phyloP scores from a whole-genome alignment of 495 filamentous ascomycete species.

The Penicillium psychrofluorescens region DNA sequence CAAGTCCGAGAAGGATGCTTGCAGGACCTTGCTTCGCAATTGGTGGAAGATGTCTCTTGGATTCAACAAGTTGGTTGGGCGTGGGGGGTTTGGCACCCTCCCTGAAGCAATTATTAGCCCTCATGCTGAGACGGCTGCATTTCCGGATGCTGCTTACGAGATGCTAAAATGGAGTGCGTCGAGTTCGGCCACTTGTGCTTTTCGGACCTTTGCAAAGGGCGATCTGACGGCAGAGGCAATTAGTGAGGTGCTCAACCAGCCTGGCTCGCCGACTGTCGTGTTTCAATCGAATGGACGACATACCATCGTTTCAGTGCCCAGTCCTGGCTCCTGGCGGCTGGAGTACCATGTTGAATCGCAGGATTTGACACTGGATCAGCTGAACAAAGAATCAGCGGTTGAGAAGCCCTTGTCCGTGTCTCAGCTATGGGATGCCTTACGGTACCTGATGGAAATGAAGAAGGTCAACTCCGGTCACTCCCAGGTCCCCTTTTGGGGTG shows the following conservation, averaged over 20 bases:
- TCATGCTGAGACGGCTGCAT: slow-evolving; percentile 10
- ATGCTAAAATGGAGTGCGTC: slow-evolving; percentile 32
- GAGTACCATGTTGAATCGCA: slow-evolving; percentile 26
- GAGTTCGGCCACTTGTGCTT: slow-evolving; percentile 19
- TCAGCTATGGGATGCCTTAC: slow-evolving; percentile 36
- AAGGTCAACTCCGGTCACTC: slow-evolving; percentile 33
- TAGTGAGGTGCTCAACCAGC: slow-evolving; percentile 29
- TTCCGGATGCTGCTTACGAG: slow-evolving; percentile 24
- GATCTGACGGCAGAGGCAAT: slow-evolving; percentile 24
- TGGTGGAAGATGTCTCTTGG: slow-evolving; percentile 57
- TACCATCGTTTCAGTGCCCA: slow-evolving; percentile 35
- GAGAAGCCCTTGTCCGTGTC: slow-evolving; percentile 19
- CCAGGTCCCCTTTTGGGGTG: slow-evolving; percentile 70
- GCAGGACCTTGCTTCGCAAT: slow-evolving; percentile 57
- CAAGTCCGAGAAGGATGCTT: slow-evolving; percentile 65
- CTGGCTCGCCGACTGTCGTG: slow-evolving; percentile 29
- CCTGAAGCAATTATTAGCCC: slow-evolving; percentile 19
- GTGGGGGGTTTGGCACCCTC: slow-evolving; percentile 20
- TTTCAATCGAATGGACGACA: slow-evolving; percentile 38
- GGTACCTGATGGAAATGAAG: slow-evolving; percentile 47
- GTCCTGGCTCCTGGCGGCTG: slow-evolving; percentile 33
- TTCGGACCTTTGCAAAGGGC: slow-evolving; percentile 14
- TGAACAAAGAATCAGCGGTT: slow-evolving; percentile 4
- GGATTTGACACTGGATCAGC: slow-evolving; percentile 16
- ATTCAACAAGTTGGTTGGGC: slow-evolving; percentile 31